Evolutionary conservation across 139 green algal species (phyloP), one percentile per base, ranked within the genome.

Genomic region (Chlamydomonas incerta): DNA sequence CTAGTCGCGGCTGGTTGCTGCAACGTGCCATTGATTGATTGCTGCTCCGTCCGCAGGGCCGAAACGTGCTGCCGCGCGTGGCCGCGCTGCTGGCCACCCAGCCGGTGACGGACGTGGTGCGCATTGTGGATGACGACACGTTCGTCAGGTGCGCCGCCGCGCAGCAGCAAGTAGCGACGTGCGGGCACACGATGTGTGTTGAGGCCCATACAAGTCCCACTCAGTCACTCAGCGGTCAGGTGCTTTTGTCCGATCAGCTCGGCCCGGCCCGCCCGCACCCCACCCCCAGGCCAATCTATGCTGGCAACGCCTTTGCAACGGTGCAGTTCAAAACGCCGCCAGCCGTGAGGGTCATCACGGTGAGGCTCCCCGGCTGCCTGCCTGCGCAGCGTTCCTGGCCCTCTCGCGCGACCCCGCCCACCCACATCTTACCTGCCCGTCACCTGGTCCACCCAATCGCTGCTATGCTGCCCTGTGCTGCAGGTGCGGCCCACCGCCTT

Each of bases 241-340:
- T n/a, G n/a, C n/a, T n/a, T n/a, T n/a, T n/a, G n/a, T n/a, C n/a
- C n/a, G n/a, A n/a, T n/a, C n/a, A n/a, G n/a, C n/a, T n/a, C n/a
- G n/a, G n/a, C n/a, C n/a, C n/a, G n/a, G n/a, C n/a, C n/a, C n/a
- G n/a, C n/a, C n/a, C n/a, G n/a, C n/a, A n/a, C n/a, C n/a, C n/a
- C n/a, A n/a, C n/a, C n/a, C n/a, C n/a, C n/a, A 94, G 95, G 47
- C 96, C 96, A 17, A 96, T 98, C 31, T 99, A 99, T 76, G 97
- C 97, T 20, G 97, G 97, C 55, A 99, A 99, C 63, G 97, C 95
- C 0, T 79, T 98, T 33, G 90, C 90, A 13, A 99, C 95, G 0
- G 94, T 99, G 9, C 37, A 87, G 65, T 92, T 68, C 67, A 28
- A 6, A 5, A 37, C 41, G 1, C 81, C 67, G 10, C 66, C 82